Conservation (phyloP, 2,329 filamentous ascomycete species). For the Phaeosphaeriaceae sp. region DNA sequence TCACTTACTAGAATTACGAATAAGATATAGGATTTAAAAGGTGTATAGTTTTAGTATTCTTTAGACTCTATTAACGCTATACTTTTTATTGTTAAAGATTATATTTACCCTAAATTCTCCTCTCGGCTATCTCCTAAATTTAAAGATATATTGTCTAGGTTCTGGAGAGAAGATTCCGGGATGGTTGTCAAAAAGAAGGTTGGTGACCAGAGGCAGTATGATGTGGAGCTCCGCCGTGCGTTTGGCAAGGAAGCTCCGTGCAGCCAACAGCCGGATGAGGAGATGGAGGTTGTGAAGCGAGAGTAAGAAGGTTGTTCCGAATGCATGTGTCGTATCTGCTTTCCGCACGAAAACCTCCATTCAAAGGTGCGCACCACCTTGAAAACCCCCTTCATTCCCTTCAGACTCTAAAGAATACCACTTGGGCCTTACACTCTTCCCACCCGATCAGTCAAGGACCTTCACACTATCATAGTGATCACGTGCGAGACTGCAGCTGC, state of each 20-base stretch:
- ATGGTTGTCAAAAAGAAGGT: slow-evolving; percentile 27
- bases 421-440: too few species aligned
- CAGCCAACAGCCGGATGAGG: too few species aligned
- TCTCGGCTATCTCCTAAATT: slow-evolving; percentile 15
- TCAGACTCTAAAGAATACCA: too few species aligned
- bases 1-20: slow-evolving; percentile 26
- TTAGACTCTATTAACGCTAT: slow-evolving; percentile 32
- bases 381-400: too few species aligned
- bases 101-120: slow-evolving; percentile 31
- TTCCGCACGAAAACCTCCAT: too few species aligned
- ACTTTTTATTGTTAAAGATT: slow-evolving; percentile 26
- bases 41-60: slow-evolving; percentile 39
- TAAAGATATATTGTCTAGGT: slow-evolving; percentile 25
- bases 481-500: too few species aligned
- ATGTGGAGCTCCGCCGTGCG: slow-evolving; percentile 16
- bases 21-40: slow-evolving; percentile 31
- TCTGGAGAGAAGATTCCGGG: slow-evolving; percentile 21
- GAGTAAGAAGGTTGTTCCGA: too few species aligned
- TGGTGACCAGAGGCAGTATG: slow-evolving; percentile 23
- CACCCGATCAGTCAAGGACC: too few species aligned
- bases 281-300: too few species aligned
- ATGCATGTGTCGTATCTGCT: too few species aligned
- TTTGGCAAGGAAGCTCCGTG: slow-evolving; percentile 12
- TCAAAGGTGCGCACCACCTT: too few species aligned
- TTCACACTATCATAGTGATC: too few species aligned